Conservation (phyloP, 1,139 yeast genomes). For the Ogataea hybrid region DNA sequence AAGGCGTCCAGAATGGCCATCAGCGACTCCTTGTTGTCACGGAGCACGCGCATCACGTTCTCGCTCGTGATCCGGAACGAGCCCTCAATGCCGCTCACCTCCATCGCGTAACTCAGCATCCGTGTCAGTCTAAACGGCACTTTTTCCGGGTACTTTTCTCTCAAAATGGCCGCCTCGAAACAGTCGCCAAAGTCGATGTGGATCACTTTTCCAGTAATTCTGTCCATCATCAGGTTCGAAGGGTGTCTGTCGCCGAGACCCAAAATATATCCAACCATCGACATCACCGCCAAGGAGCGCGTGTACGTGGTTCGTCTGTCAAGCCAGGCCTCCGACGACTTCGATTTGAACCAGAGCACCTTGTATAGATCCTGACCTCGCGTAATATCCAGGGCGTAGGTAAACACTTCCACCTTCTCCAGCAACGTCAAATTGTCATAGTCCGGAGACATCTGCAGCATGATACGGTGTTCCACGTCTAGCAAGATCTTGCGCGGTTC, state of each 20-base stretch:
- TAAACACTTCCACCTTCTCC: conserved; percentile 94
- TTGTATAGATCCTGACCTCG: conserved; percentile 95
- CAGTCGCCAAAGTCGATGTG: conserved; percentile 99
- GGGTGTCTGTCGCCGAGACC: conserved; percentile 99
- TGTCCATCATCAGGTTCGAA: conserved; percentile 90
- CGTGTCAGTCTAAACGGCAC: conserved; percentile 96
- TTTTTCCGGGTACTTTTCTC: conserved; percentile 97
- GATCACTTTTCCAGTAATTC: conserved; percentile 90
- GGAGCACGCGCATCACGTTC: conserved; percentile 90
- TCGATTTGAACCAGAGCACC: conserved; percentile 93
- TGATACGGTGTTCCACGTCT: conserved; percentile 91
- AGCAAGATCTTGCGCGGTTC: conserved; percentile 86
- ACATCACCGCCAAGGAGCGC: conserved; percentile 95
- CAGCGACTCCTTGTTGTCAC: conserved; percentile 92
- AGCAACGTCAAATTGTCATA: conserved; percentile 84
- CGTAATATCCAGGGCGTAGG: conserved; percentile 93
- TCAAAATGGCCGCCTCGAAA: conserved; percentile 94
- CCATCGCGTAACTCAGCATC: conserved; percentile 98
- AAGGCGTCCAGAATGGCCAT: conserved; percentile 99
- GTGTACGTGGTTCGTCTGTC: conserved; percentile 97
- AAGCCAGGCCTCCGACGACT: conserved; percentile 96
- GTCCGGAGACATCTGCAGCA: conserved; percentile 98
- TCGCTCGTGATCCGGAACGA: conserved; percentile 96
- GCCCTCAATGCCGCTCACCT: conserved; percentile 98
- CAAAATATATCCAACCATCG: conserved; percentile 95